These are phyloP conservation scores for Neofusicoccum laricinum DNA, from an alignment of 2,329 filamentous ascomycete species.

Conservation along the genomic window DNA sequence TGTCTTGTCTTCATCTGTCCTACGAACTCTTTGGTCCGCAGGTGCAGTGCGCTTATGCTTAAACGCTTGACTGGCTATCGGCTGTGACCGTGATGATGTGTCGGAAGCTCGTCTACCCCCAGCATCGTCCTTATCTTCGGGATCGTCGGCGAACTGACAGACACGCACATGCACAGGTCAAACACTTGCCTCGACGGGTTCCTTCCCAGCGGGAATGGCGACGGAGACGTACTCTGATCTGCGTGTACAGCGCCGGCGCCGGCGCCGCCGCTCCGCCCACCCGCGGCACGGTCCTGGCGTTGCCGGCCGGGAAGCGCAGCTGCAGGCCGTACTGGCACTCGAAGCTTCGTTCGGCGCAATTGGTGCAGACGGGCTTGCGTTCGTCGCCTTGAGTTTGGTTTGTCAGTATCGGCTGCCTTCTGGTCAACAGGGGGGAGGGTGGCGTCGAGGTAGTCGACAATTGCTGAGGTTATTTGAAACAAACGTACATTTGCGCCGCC, in stretches of 20 bases:
- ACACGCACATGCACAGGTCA: background rate
- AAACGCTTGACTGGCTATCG: background rate
- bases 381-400: constrained; percentile 45
- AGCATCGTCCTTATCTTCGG: constrained; percentile 21
- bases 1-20: background rate
- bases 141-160: constrained; percentile 7
- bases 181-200: background rate
- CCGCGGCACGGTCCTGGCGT: constrained; percentile 42
- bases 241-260: background rate
- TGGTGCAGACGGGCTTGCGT: constrained; percentile 48
- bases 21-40: background rate
- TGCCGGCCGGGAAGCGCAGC: constrained; percentile 50
- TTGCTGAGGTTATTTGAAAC: background rate
- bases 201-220: too few species aligned
- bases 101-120: background rate
- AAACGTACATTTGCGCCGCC: constrained; percentile 49
- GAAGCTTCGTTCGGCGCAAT: constrained; percentile 47
- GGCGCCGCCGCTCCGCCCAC: background rate
- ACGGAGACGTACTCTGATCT: background rate
- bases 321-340: constrained; percentile 50
- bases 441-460: too few species aligned
- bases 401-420: background rate
- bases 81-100: background rate
- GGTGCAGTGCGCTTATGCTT: background rate
- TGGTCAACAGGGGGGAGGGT: too few species aligned